These are phyloP conservation scores for Typha latifolia DNA, from an alignment of 176 grass and related monocot species.

Conservation along the genomic window DNA sequence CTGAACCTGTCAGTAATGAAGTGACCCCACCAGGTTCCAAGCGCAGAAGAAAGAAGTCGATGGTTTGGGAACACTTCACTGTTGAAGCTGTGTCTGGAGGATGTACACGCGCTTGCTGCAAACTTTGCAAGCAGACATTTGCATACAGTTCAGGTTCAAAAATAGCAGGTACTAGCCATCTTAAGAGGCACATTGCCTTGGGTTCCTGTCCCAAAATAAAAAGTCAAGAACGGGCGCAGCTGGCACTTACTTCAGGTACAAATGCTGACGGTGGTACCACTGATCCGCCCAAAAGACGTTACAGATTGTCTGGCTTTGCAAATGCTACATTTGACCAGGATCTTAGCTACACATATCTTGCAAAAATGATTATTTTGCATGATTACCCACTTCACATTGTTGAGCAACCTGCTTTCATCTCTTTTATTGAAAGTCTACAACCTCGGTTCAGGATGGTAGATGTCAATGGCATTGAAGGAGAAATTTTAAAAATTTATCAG, in stretches of 20 bases:
- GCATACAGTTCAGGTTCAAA: constrained; percentile 83
- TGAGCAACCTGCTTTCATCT: constrained; percentile 50
- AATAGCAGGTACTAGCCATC: constrained; percentile 78
- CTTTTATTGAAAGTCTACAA: constrained; percentile 59
- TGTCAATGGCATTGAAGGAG: constrained; percentile 52
- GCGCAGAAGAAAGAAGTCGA: constrained; percentile 65
- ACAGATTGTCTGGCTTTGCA: constrained; percentile 55
- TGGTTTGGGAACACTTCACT: constrained; percentile 80
- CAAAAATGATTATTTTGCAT: constrained; percentile 77
- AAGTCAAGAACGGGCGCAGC: constrained; percentile 37
- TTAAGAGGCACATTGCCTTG: constrained; percentile 79
- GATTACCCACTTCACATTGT: constrained; percentile 89
- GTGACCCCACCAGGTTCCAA: constrained; percentile 30
- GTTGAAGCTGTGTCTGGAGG: constrained; percentile 52
- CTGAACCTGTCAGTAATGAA: constrained; percentile 34
- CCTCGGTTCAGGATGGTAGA: constrained; percentile 58
- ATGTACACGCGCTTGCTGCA: constrained; percentile 62
- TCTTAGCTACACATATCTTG: constrained; percentile 44
- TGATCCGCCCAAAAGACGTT: constrained; percentile 57
- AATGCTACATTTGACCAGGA: constrained; percentile 87
- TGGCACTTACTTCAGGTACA: constrained; percentile 12
- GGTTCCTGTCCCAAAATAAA: constrained; percentile 76
- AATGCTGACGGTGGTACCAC: constrained; percentile 36
- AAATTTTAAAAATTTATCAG: constrained; percentile 67
- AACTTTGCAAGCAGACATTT: constrained; percentile 85